phyloP scores from a whole-genome alignment of 2,329 filamentous ascomycete species.

The Escovopsis weberi region DNA sequence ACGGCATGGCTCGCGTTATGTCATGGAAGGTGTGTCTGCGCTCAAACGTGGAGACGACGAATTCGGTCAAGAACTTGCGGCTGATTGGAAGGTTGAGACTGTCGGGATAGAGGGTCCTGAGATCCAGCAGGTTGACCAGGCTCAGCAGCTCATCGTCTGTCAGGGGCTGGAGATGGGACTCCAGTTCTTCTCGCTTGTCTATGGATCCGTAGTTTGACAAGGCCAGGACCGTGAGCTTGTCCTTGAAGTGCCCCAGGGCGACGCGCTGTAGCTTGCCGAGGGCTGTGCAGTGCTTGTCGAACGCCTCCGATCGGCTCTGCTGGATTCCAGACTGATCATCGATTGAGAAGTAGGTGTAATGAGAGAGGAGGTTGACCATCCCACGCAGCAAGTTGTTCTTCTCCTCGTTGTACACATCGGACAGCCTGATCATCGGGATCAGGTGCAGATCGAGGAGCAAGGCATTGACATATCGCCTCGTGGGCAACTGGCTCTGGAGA shows the following conservation, averaged over 20 bases:
- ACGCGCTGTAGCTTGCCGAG: conserved; percentile 69
- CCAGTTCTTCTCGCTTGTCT: conserved; percentile 64
- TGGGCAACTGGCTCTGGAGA: conserved; percentile 84
- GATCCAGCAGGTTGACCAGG: conserved; percentile 56
- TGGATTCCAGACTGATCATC: conserved; percentile 81
- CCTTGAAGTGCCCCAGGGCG: conserved; percentile 68
- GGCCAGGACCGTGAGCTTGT: conserved; percentile 81
- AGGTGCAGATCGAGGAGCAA: conserved; percentile 76
- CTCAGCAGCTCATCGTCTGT: conserved; percentile 59
- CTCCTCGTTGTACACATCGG: conserved; percentile 61
- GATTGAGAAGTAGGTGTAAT: conserved; percentile 80
- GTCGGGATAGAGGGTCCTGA: conserved; percentile 71
- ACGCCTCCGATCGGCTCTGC: conserved; percentile 55
- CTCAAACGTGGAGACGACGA: conserved; percentile 62
- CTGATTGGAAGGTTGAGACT: conserved; percentile 49
- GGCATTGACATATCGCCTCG: conserved; percentile 82
- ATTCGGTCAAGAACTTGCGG: conserved; percentile 53
- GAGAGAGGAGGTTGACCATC: conserved; percentile 62
- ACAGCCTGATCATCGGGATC: conserved; percentile 61
- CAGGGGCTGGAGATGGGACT: conserved; percentile 57
- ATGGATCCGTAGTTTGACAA: conserved; percentile 87
- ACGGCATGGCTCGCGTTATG: conserved; percentile 49
- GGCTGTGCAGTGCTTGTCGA: conserved; percentile 62
- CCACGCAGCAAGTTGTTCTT: conserved; percentile 68
- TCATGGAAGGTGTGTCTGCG: conserved; percentile 73